Percentiles rank a stretch among this genome's conserved stretches.
phyloP scores from a whole-genome alignment of 306 rosid genomes.

The Betula pendula region DNA sequence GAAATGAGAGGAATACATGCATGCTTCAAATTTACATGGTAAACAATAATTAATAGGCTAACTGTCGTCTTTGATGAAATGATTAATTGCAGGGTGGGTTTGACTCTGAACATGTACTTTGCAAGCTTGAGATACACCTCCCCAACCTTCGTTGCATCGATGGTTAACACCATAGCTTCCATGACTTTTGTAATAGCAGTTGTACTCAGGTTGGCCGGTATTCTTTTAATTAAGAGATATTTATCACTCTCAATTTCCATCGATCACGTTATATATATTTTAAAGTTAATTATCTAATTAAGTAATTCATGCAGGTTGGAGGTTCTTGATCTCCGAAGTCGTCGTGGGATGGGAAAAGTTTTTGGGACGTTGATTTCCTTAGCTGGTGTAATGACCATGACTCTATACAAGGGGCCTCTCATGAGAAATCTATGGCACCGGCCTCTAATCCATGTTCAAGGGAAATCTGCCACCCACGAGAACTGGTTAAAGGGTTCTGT shows the following conservation, averaged over 20 bases:
- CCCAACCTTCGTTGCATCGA: conserved; percentile 73
- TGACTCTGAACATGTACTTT: conserved; percentile 66
- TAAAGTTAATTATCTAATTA: neutral
- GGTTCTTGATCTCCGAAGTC: conserved; percentile 44
- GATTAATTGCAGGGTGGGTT: conserved; percentile 48
- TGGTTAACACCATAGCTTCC: conserved; percentile 68
- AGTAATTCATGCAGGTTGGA: conserved; percentile 57
- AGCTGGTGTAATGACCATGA: conserved; percentile 76
- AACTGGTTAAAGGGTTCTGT: conserved; percentile 78
- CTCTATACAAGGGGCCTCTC: conserved; percentile 68
- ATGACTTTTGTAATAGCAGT: conserved; percentile 79
- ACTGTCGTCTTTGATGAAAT: conserved; percentile 6
- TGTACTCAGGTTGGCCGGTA: conserved; percentile 44
- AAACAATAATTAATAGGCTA: neutral
- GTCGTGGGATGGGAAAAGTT: conserved; percentile 64
- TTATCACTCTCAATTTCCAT: neutral
- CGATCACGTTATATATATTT: neutral
- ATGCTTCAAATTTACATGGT: neutral
- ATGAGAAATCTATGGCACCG: conserved; percentile 56
- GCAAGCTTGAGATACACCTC: conserved; percentile 78
- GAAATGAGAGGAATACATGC: neutral
- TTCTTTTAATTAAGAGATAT: neutral
- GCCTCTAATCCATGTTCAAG: conserved; percentile 50
- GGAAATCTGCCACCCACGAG: conserved; percentile 40
- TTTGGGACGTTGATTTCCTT: conserved; percentile 66